A percentile compares a stretch with the other conserved stretches of the same genome.
Evolutionary conservation across 2,329 filamentous ascomycete species (phyloP).

Genomic region (Aspergillus caelatus): DNA sequence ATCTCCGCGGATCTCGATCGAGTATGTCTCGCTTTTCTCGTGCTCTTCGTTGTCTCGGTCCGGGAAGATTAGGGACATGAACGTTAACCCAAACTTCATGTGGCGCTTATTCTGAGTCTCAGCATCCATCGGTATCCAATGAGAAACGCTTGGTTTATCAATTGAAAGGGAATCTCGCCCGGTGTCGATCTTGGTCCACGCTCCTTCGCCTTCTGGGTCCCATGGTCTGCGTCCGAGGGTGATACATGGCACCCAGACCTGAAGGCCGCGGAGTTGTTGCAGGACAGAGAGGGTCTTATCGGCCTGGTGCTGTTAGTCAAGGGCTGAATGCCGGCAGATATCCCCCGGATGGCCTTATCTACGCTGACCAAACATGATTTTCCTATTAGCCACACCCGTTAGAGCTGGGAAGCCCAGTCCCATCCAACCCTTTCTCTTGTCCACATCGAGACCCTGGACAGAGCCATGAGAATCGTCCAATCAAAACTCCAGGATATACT

Average conservation of each 20-base stretch:
- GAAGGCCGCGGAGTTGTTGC: conserved; percentile 6
- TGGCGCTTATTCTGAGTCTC: not conserved
- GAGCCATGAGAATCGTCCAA: conserved; percentile 15
- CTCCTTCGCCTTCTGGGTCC: not conserved
- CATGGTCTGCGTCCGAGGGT: not conserved
- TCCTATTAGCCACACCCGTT: not conserved
- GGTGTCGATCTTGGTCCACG: conserved; percentile 3
- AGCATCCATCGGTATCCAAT: conserved; percentile 22
- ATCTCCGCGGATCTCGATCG: conserved; percentile 14
- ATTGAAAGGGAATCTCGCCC: not conserved
- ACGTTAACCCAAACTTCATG: not conserved
- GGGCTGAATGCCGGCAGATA: not conserved
- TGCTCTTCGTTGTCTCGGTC: not conserved
- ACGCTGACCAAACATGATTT: not conserved
- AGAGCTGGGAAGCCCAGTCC: not conserved
- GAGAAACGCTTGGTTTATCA: conserved; percentile 27
- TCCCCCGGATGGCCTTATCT: conserved; percentile 5
- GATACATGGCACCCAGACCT: not conserved
- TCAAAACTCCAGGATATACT: conserved; percentile 20
- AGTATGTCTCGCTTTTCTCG: not conserved
- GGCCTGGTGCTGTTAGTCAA: not conserved
- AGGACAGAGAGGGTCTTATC: not conserved
- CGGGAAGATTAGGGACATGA: not conserved
- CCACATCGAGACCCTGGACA: not conserved
- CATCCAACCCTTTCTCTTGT: not conserved